Conservation (phyloP, 2,329 filamentous ascomycete species). For the Aspergillus ochraceoroseus region DNA sequence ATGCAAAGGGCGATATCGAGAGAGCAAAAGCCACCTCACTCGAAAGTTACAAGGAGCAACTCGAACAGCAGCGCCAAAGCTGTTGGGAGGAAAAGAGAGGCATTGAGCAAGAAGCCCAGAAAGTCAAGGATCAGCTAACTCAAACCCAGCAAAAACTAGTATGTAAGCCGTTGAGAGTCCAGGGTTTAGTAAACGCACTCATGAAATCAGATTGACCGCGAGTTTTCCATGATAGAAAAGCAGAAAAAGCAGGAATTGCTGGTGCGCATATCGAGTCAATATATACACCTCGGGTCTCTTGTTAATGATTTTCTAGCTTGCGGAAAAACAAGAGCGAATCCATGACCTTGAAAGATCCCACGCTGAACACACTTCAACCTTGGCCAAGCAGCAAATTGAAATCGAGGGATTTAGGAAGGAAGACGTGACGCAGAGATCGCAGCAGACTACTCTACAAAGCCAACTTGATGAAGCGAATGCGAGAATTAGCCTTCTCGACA, state of each 20-base stretch:
- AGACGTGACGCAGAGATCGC: constrained; percentile 16
- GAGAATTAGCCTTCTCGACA: constrained; percentile 23
- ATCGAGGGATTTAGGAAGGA: constrained; percentile 23
- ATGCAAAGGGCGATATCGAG: constrained; percentile 30
- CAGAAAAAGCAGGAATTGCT: constrained; percentile 14
- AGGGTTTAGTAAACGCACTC: constrained; percentile 12
- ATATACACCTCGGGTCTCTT: too few species aligned
- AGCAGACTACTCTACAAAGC: constrained; percentile 19
- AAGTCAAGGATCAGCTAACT: constrained; percentile 21
- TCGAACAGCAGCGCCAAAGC: constrained; percentile 29
- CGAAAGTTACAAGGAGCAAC: constrained; percentile 27
- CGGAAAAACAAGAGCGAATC: constrained; percentile 21
- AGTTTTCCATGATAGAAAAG: constrained; percentile 14
- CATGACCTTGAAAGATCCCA: constrained; percentile 16
- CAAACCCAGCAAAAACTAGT: constrained; percentile 26
- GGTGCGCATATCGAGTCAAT: constrained; percentile 17
- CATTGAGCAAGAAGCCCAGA: constrained; percentile 19
- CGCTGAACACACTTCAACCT: constrained; percentile 12
- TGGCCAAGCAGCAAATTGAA: constrained; percentile 18
- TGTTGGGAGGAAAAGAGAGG: constrained; percentile 26
- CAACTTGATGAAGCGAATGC: constrained; percentile 22
- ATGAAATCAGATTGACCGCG: constrained; percentile 21
- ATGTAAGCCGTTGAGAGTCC: background rate
- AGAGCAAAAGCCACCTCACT: constrained; percentile 28
- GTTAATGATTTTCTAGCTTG: constrained; percentile 22